Conservation (phyloP, 1,139 yeast species). For the Hemisphaericaspora lyxosophila region DNA sequence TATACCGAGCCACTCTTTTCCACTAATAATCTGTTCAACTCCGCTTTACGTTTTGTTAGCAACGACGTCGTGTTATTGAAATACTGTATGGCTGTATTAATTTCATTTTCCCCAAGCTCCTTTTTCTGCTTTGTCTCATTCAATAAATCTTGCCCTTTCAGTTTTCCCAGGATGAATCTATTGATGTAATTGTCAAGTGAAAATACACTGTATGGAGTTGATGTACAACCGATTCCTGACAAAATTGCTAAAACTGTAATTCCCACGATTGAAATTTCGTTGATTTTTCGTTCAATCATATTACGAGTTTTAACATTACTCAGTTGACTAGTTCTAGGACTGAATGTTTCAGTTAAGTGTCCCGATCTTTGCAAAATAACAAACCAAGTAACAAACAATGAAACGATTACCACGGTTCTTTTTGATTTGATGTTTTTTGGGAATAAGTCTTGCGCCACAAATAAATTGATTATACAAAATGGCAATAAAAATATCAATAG, state of each 20-base stretch:
- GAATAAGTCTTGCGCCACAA: slow-evolving; percentile 27
- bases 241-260: slow-evolving; percentile 68
- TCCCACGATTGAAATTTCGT: slow-evolving; percentile 68
- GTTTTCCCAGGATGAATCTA: slow-evolving; percentile 3
- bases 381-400: slow-evolving; percentile 29
- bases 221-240: slow-evolving; percentile 73
- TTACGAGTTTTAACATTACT: slow-evolving; percentile 8
- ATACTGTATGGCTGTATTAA: slow-evolving; percentile 34
- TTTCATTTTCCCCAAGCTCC: slow-evolving; percentile 20
- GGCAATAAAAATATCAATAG: slow-evolving; percentile 37
- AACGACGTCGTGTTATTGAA: slow-evolving; percentile 42
- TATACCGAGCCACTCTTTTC: slow-evolving; percentile 30
- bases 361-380: slow-evolving; percentile 38
- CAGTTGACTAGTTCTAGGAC: slow-evolving; percentile 16
- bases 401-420: slow-evolving; percentile 13
- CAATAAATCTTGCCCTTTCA: slow-evolving; percentile 1
- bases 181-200: slow-evolving; percentile 11
- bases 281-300: slow-evolving; percentile 43
- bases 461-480: slow-evolving; percentile 30
- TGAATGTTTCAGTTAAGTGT: slow-evolving; percentile 30
- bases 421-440: slow-evolving; percentile 18
- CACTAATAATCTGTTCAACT: slow-evolving; percentile 25
- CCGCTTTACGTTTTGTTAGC: slow-evolving; percentile 31
- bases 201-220: slow-evolving; percentile 50
- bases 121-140: slow-evolving; percentile 4